Evolutionary conservation across 2,329 filamentous ascomycete species (phyloP).

Genomic region (Chrysoporthe deuterocubensis): DNA sequence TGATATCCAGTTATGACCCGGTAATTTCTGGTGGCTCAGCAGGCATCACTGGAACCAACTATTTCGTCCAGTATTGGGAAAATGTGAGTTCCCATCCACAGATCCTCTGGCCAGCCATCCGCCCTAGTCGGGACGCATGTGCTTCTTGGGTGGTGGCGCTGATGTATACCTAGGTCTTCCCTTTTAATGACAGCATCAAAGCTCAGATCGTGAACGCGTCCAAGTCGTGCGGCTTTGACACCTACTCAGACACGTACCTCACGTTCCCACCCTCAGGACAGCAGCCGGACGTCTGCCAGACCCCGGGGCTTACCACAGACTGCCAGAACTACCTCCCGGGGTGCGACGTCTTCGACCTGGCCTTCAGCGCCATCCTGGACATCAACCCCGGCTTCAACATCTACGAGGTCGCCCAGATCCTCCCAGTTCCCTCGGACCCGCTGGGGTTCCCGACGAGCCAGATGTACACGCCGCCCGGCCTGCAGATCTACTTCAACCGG

Average conservation of each 20-base stretch:
- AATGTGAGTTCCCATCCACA: slow-evolving; percentile 6
- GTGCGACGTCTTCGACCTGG: slow-evolving; percentile 55
- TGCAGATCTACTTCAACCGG: slow-evolving; percentile 69
- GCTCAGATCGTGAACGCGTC: slow-evolving; percentile 52
- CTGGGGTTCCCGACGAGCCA: slow-evolving; percentile 58
- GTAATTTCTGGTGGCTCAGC: slow-evolving; percentile 54
- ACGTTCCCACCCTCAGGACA: slow-evolving; percentile 67
- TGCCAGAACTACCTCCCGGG: slow-evolving; percentile 49
- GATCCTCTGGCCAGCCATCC: background rate
- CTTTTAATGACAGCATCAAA: slow-evolving; percentile 60
- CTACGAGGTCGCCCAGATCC: slow-evolving; percentile 65
- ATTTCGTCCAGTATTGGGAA: slow-evolving; percentile 61
- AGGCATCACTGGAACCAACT: slow-evolving; percentile 48
- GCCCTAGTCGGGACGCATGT: background rate
- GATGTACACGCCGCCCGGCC: slow-evolving; percentile 62
- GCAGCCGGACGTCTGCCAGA: slow-evolving; percentile 48
- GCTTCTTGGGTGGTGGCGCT: background rate
- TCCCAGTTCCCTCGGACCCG: slow-evolving; percentile 35
- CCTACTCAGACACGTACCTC: slow-evolving; percentile 61
- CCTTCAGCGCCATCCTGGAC: slow-evolving; percentile 53
- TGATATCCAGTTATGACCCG: slow-evolving; percentile 59
- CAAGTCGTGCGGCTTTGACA: slow-evolving; percentile 62
- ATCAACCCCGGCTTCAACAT: slow-evolving; percentile 71
- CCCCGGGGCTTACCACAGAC: slow-evolving; percentile 47
- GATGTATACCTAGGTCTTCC: slow-evolving; percentile 49